Evolutionary conservation across 148 eudicot species (phyloP).

Genomic region (Persicaria tinctoria): DNA sequence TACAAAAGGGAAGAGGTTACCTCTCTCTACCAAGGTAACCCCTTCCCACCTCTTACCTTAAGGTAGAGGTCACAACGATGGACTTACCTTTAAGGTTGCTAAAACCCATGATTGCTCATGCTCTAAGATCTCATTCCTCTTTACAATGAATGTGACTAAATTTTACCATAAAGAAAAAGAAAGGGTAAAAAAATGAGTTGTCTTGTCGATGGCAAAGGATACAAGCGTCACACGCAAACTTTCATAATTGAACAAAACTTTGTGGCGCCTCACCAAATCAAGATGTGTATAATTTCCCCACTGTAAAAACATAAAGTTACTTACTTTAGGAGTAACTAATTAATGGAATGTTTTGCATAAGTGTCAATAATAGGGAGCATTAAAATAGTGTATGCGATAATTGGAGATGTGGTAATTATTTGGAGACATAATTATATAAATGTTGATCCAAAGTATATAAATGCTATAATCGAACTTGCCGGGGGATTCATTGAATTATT

Average conservation of each 20-base stretch:
- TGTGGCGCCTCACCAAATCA: background rate
- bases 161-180: background rate
- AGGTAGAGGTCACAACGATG: no score
- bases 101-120: no score
- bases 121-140: background rate
- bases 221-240: conserved; percentile 10
- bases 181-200: conserved; percentile 4
- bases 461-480: conserved; percentile 3
- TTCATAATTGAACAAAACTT: conserved; percentile 2
- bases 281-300: background rate
- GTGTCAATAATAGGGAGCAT: background rate
- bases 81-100: no score
- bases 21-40: no score
- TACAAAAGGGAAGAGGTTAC: no score
- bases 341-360: background rate
- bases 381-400: background rate
- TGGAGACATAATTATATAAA: background rate
- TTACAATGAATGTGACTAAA: background rate
- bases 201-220: conserved; percentile 9
- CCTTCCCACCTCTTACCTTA: no score
- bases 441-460: background rate
- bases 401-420: background rate
- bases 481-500: background rate
- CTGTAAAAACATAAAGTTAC: background rate
- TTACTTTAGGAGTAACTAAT: background rate